Base-by-base conservation (phyloP, 257 asterid genomes). In the Solanum sparsipilum region DNA sequence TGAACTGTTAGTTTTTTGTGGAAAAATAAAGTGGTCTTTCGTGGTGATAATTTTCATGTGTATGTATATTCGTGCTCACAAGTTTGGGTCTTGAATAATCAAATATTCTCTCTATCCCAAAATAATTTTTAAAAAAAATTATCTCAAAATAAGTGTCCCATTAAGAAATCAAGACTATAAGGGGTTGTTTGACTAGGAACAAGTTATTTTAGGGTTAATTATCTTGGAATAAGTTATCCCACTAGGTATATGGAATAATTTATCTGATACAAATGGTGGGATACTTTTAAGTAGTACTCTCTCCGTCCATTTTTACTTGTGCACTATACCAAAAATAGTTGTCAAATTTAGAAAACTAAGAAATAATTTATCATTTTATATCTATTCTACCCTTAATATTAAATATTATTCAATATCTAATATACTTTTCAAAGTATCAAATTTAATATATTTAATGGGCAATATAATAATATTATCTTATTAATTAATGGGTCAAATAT, bases 11-110 rank as follows among this genome's bases (percentile, higher is more conserved):
- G 13, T 67, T 67, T 12, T 67, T 67, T 67, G 73, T 34, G 46
- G 48, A 9, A 73, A 20, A 73, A 34, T 34, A 20, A 20, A 36
- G 82, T 20, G 79, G 41, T 29, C 75, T 29, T 68, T 70, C 75
- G 75, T 70, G 41, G 41, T 71, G n/a, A 71, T 73, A 73, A 34
- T 20, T 73, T 9, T 73, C 16, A 34, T 9, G 29, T 73, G 81
- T 20, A 72, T 72, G 36, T 46, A 46, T 34, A 34, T 3, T 73
- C 36, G 16, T 73, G 81, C 7, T 34, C 81, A 36, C 3, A 75
- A 75, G 10, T 36, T 75, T 75, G 81, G 81, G 46, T 73, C 44
- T 34, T 73, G 44, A 71, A 16, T 31, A 29, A 71, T 71, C 78
- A 7, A 16, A 71, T 18, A 9, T 21, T 58, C 12, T 58, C 11